Base-by-base conservation (phyloP, 2,329 filamentous ascomycete species). In the Teratosphaeria pseudoeucalypti region DNA sequence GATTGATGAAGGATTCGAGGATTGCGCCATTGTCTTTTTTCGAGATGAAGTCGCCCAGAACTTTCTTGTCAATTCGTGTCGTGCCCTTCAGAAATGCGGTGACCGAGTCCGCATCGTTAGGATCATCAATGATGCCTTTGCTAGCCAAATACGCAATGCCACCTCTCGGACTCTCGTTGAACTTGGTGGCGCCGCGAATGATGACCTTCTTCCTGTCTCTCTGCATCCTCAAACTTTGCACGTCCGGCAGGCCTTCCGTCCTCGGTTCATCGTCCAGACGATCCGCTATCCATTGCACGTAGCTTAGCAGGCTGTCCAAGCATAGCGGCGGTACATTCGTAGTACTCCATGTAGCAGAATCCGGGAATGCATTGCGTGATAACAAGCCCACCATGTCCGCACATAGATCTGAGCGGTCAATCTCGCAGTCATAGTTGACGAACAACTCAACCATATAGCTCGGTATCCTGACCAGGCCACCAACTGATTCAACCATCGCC, bases 311-410 rank as follows among this genome's bases (percentile, higher is more conserved):
- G 10, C 94, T 91, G 75, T 99, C 94, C 26, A 99, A 79, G 68
- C 94, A 99, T 2, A 99, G 78, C 0, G 94, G 94, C 16, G 94
- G 94, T 1, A 99, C 95, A 71, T 95, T 99, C 5, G 92, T 96
- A 11, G 94, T 99, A 73, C 95, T 99, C 94, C 94, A 99, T 6
- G 92, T 96, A 6, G 92, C 94, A 9, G 94, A 96, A 72, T 99
- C 94, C 0, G 94, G 95, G 64, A 99, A 88, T 2, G 94, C 94
- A 72, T 96, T 99, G 60, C 94, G 84, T 23, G 94, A 92, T 16
- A 99, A 78, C 37, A 99, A 81, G 0, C 94, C 92, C 61, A 99
- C 85, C 82, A 97, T 88, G 70, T 99, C 95, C 76, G 96, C 89
- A 69, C 94, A 99, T 5, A 99, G 77, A 75, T 99, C 94, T 57